These are phyloP conservation scores for Phlyctochytrium arcticum DNA, from an alignment of 192 early-diverging fungal species.

Conservation along the genomic window DNA sequence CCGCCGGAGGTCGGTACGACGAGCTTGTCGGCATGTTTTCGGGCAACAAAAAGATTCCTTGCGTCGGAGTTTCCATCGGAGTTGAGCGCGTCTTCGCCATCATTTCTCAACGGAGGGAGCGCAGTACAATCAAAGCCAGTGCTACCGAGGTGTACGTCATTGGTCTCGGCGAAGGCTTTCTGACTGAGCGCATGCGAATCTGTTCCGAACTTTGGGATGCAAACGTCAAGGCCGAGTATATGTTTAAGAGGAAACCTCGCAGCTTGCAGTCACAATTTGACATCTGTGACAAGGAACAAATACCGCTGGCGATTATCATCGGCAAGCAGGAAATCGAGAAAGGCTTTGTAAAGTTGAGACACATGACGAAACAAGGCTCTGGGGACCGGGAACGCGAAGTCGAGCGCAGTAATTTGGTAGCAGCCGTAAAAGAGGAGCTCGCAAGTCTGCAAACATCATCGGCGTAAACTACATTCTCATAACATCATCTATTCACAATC, in stretches of 20 bases:
- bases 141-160: conserved; percentile 86
- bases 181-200: conserved; percentile 86
- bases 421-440: conserved; percentile 14
- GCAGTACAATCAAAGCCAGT: conserved; percentile 52
- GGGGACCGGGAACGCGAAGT: conserved; percentile 25
- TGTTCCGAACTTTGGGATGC: conserved; percentile 88
- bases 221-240: conserved; percentile 83
- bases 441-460: neutral
- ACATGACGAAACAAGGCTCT: conserved; percentile 2
- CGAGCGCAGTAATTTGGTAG: conserved; percentile 7
- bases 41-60: conserved; percentile 76
- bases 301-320: conserved; percentile 88
- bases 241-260: conserved; percentile 88
- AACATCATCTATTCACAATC: neutral
- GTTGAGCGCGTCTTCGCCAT: conserved; percentile 95
- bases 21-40: conserved; percentile 95
- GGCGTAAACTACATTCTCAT: neutral
- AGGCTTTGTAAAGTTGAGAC: conserved; percentile 81
- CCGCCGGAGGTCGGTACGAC: conserved; percentile 97
- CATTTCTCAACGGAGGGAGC: conserved; percentile 13
- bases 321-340: conserved; percentile 75
- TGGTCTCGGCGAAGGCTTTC: conserved; percentile 68
- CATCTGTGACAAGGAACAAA: conserved; percentile 75
- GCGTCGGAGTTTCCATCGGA: conserved; percentile 93
- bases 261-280: conserved; percentile 70